These are phyloP conservation scores for Syzygium grande DNA, from an alignment of 345 rosid genomes.

Conservation along the genomic window DNA sequence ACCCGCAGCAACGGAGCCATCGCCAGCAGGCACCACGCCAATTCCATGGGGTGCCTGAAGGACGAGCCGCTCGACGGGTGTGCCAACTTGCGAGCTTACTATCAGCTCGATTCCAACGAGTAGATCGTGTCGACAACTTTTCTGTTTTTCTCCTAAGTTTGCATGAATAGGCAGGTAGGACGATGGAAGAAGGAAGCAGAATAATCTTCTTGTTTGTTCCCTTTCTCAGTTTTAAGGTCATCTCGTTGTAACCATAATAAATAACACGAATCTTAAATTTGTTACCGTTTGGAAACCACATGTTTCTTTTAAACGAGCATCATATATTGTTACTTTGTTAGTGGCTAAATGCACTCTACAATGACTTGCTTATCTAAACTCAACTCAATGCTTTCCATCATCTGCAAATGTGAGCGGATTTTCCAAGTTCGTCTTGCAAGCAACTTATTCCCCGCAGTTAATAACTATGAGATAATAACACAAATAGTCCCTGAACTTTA, in stretches of 20 bases:
- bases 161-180: neutral
- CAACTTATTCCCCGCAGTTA: neutral
- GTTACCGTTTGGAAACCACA: neutral
- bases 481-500: too few relatives aligned
- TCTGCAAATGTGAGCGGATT: neutral
- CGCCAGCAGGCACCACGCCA: slow-evolving; percentile 41
- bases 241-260: neutral
- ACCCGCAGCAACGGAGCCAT: slow-evolving; percentile 56
- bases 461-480: too few relatives aligned
- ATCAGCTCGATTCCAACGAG: neutral
- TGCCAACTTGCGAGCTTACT: slow-evolving; percentile 9
- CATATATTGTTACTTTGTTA: neutral
- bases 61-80: slow-evolving; percentile 34
- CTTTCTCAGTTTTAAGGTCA: neutral
- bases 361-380: neutral
- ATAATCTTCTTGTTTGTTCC: neutral
- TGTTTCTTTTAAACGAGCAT: neutral
- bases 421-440: neutral
- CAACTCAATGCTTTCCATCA: neutral
- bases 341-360: neutral
- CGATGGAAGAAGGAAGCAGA: neutral
- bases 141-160: neutral
- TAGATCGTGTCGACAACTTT: neutral
- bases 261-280: neutral
- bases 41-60: slow-evolving; percentile 55